Evolutionary conservation across 2,329 filamentous ascomycete species (phyloP).

Genomic region (Ustulina deusta): DNA sequence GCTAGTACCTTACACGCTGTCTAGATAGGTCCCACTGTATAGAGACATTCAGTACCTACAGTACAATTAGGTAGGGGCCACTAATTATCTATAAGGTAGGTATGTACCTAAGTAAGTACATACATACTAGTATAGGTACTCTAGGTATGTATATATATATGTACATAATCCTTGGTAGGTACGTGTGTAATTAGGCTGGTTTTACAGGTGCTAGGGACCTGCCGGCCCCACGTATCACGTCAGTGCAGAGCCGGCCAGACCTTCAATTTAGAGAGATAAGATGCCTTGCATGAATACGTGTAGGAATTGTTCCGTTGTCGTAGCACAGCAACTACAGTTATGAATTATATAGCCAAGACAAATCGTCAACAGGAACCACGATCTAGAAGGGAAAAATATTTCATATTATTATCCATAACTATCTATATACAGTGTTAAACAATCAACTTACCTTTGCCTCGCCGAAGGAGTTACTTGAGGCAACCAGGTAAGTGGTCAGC

Average conservation of each 20-base stretch:
- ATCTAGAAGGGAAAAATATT: neutral
- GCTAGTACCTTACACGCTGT: neutral
- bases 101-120: neutral
- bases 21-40: no score
- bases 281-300: slow-evolving; percentile 21
- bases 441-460: neutral
- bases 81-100: no score
- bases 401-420: no score
- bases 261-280: slow-evolving; percentile 6
- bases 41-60: no score
- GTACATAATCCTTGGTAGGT: no score
- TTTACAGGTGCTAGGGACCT: neutral
- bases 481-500: no score
- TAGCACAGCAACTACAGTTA: neutral
- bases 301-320: neutral
- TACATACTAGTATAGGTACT: neutral
- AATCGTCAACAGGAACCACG: neutral
- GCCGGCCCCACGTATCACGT: slow-evolving; percentile 38
- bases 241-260: slow-evolving; percentile 21
- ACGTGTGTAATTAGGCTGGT: neutral
- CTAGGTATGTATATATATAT: neutral
- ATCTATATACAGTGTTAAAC: no score
- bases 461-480: no score
- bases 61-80: no score
- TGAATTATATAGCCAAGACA: slow-evolving; percentile 4